Percentiles rank a stretch among this genome's conserved stretches.
Evolutionary conservation across 257 asterid genomes (phyloP).

Genomic region (Salvia miltiorrhiza): DNA sequence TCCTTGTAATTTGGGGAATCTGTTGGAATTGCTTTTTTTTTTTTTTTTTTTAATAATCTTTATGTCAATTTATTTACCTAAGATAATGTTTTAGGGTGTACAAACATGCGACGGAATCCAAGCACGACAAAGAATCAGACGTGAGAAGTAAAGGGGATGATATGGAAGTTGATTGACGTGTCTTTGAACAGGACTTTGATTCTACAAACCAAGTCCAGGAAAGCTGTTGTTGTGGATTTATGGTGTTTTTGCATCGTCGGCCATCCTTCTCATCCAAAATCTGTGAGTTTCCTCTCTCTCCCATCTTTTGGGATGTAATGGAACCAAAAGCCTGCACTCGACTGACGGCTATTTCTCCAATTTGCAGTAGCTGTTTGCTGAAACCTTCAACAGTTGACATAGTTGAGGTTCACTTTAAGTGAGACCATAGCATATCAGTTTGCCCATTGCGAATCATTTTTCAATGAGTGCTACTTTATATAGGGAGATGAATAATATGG

Average conservation of each 20-base stretch:
- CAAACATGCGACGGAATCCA: slow-evolving; percentile 44
- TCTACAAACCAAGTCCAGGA: slow-evolving; percentile 21
- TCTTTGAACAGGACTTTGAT: slow-evolving; percentile 7
- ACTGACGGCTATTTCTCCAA: not conserved
- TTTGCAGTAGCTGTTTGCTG: slow-evolving; percentile 13
- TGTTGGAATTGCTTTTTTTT: not conserved
- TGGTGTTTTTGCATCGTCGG: not conserved
- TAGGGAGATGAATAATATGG: not conserved
- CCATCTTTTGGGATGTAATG: not conserved
- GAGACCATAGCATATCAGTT: slow-evolving; percentile 14
- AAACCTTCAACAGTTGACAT: not conserved
- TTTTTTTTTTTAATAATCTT: slow-evolving; percentile 1
- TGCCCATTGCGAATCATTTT: not conserved
- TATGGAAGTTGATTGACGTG: slow-evolving; percentile 46
- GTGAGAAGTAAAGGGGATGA: slow-evolving; percentile 43
- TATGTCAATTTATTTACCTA: slow-evolving; percentile 5
- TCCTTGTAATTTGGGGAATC: not conserved
- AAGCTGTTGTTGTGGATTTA: slow-evolving; percentile 16
- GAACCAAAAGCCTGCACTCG: not conserved
- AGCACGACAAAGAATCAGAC: slow-evolving; percentile 32
- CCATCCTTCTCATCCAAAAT: slow-evolving; percentile 2
- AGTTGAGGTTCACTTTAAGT: slow-evolving; percentile 10
- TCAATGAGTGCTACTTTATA: not conserved
- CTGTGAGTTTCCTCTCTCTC: slow-evolving; percentile 22
- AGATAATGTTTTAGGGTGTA: slow-evolving; percentile 56